Evolutionary conservation across 78 protist genomes (phyloP).

Genomic region (Speleostelium caveatum): DNA sequence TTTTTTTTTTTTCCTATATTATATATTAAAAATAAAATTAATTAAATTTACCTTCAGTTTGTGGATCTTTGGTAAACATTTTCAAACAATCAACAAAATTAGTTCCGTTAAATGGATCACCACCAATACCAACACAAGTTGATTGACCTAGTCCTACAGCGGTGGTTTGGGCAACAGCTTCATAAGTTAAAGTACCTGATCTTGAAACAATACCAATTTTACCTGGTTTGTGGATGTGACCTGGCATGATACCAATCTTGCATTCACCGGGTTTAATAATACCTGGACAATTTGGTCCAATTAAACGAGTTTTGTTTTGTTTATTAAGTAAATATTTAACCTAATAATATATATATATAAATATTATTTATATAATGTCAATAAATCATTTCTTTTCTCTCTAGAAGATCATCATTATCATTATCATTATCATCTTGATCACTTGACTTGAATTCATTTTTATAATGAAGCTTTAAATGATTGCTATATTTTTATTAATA

Average conservation of each 20-base stretch:
- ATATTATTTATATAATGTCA: too few species aligned
- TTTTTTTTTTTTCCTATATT: too few species aligned
- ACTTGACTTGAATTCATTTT: neutral
- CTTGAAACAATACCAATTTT: conserved; percentile 98
- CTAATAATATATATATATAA: conserved; percentile 2
- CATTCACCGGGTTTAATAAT: conserved; percentile 99
- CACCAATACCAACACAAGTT: conserved; percentile 99
- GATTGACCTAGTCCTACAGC: conserved; percentile 97
- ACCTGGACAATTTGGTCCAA: conserved; percentile 99
- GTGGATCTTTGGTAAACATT: conserved; percentile 92
- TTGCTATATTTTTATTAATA: neutral
- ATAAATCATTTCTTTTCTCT: too few species aligned
- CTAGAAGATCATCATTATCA: too few species aligned
- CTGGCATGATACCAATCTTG: conserved; percentile 99
- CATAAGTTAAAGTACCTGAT: conserved; percentile 99
- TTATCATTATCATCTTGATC: neutral
- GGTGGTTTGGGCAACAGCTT: conserved; percentile 99
- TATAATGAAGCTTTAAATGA: neutral
- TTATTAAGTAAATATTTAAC: conserved; percentile 88
- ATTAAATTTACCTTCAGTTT: too few species aligned
- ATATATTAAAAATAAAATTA: too few species aligned
- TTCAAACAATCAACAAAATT: conserved; percentile 97
- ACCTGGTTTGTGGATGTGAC: conserved; percentile 98
- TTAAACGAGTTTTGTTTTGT: conserved; percentile 93
- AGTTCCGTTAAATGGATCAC: conserved; percentile 99